These are phyloP conservation scores for Pseudopithomyces maydicus DNA, from an alignment of 2,329 filamentous ascomycete genomes.

Conservation along the genomic window DNA sequence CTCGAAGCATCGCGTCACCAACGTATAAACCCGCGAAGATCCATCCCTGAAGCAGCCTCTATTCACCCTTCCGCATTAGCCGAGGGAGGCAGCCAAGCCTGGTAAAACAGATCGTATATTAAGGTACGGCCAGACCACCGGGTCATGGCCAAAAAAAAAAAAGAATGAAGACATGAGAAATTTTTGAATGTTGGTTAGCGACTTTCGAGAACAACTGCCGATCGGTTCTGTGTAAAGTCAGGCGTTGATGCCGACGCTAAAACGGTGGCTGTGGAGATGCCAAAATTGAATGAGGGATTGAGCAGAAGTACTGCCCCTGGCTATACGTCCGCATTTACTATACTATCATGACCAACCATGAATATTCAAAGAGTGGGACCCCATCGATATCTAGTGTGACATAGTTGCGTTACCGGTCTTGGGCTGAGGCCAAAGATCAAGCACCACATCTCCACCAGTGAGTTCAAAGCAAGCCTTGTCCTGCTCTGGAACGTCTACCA, in stretches of 20 bases:
- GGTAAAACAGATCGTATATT: not conserved
- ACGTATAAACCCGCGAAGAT: not conserved
- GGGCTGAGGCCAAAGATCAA: slow-evolving; percentile 46
- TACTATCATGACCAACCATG: not conserved
- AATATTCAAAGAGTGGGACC: too few species aligned
- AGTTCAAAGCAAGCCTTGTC: slow-evolving; percentile 53
- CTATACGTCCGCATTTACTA: not conserved
- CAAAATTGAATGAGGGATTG: not conserved
- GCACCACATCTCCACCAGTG: slow-evolving; percentile 49
- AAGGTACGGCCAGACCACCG: slow-evolving; percentile 2
- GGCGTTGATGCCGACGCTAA: not conserved
- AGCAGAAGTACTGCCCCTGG: not conserved
- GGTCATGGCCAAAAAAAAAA: not conserved
- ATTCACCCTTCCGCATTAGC: slow-evolving; percentile 4
- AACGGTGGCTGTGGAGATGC: not conserved
- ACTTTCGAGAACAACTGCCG: not conserved
- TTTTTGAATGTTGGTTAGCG: not conserved
- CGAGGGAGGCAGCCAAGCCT: slow-evolving; percentile 1
- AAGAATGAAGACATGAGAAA: not conserved
- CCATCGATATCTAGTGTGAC: not conserved
- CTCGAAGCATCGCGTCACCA: not conserved
- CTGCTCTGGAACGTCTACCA: slow-evolving; percentile 36
- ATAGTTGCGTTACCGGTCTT: not conserved
- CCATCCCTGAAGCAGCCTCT: not conserved
- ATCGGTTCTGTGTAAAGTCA: not conserved